These are phyloP conservation scores for Fusarium burgessii DNA, from an alignment of 2,329 filamentous ascomycete genomes.

Conservation along the genomic window DNA sequence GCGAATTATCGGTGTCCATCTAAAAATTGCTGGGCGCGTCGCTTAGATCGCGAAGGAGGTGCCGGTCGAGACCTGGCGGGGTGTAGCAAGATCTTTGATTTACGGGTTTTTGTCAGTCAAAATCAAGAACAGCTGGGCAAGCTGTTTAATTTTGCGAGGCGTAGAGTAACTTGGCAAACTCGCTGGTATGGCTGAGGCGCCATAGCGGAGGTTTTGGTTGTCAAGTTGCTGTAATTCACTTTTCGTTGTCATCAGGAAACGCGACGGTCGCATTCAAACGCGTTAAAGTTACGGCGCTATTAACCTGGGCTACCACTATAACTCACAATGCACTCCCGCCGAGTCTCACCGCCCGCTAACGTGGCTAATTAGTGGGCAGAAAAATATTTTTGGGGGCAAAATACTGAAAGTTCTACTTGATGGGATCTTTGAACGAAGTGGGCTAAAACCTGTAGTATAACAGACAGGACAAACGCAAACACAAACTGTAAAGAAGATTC, in stretches of 20 bases:
- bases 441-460: background rate
- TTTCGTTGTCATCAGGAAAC: slow-evolving; percentile 29
- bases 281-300: slow-evolving; percentile 35
- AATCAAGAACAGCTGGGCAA: background rate
- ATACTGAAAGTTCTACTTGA: slow-evolving; percentile 26
- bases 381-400: slow-evolving; percentile 44
- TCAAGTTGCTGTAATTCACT: slow-evolving; percentile 10
- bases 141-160: background rate
- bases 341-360: slow-evolving; percentile 39
- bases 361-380: slow-evolving; percentile 37
- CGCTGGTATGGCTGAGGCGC: slow-evolving; percentile 1
- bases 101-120: background rate
- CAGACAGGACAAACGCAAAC: slow-evolving; percentile 4
- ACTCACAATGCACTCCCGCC: slow-evolving; percentile 3
- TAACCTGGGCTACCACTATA: slow-evolving; percentile 3
- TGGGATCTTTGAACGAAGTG: background rate
- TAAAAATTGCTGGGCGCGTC: slow-evolving; percentile 7
- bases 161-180: background rate
- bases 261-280: slow-evolving; percentile 38
- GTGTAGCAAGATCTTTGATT: background rate
- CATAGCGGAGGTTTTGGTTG: slow-evolving; percentile 6
- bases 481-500: background rate
- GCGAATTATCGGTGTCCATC: slow-evolving; percentile 33
- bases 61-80: slow-evolving; percentile 9
- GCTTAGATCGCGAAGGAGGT: background rate